Evolutionary conservation across 257 asterid species (phyloP), one percentile per base, ranked within the genome.

Genomic region (Nicotiana noctiflora): DNA sequence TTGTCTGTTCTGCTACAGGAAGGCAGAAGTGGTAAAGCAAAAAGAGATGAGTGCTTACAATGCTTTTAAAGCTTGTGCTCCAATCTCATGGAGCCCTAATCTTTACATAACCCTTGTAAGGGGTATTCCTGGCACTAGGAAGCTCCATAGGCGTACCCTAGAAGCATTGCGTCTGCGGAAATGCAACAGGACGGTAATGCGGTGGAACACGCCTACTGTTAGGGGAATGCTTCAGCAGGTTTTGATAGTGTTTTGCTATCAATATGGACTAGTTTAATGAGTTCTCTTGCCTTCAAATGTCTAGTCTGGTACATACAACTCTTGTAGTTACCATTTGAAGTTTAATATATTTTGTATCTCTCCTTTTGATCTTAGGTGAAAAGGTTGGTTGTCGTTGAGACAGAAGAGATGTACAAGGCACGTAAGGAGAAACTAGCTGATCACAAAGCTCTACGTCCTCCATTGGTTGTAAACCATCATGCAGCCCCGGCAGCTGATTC

Each of bases 181-280:
- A 87, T 92, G 96, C 85, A 93, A 95, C 85, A 96, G 99, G 2
- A 95, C 97, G 37, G 94, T 95, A 77, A 88, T 84, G 90, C 86
- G 94, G 13, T 89, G 92, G 89, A 95, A 95, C 84, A 92, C 94
- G 40, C 98, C 99, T 67, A 89, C 97, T 25, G 88, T 93, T 27
- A 87, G 96, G 32, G 99, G 99, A 89, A 95, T 93, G 99, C 68
- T 95, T 80, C 97, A 95, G 84, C 99, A 95, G 98, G 99, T 91
- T 37, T 27, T 31, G 51, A 44, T 70, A 68, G 57, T 76, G 13
- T 2, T 55, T 18, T 15, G 25, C 49, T 46, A n/a, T 68, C 29
- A 51, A 44, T 60, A 12, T 31, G 19, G 51, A 19, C 46, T 63
- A 60, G 1, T 62, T 61, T 37, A 2, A 60, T 51, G 65, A 0